phyloP scores from a whole-genome alignment of 2,329 filamentous ascomycete species.

The Talaromyces sp. region DNA sequence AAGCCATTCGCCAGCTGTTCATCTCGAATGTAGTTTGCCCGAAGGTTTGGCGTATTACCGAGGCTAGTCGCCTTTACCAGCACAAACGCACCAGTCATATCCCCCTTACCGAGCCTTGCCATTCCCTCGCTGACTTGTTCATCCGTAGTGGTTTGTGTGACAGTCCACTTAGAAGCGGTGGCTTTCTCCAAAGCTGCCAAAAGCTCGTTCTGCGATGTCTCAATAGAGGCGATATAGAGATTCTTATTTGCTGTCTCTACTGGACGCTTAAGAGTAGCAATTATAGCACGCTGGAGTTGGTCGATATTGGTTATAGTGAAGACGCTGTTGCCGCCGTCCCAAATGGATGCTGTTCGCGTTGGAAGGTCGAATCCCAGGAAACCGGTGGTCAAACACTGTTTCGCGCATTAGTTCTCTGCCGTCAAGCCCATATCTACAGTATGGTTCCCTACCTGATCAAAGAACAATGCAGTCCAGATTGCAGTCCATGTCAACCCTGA shows the following conservation, averaged over 20 bases:
- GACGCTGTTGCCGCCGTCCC: neutral
- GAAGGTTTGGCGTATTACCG: neutral
- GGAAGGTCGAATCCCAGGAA: neutral
- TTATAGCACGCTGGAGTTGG: neutral
- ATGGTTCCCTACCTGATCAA: constrained; percentile 48
- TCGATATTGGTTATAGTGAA: neutral
- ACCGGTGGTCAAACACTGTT: neutral
- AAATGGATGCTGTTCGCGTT: neutral
- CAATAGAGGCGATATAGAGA: neutral
- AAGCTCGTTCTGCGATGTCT: constrained; percentile 1
- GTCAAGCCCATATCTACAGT: neutral
- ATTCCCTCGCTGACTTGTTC: neutral
- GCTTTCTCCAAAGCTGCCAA: neutral
- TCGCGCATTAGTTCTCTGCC: no score
- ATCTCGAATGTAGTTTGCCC: neutral
- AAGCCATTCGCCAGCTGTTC: neutral
- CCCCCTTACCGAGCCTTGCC: neutral
- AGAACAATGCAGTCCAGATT: constrained; percentile 55
- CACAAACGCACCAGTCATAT: neutral
- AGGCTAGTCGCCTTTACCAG: neutral
- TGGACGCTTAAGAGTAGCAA: neutral
- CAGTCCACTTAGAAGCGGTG: neutral
- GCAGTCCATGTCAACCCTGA: constrained; percentile 55
- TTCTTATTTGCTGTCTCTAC: neutral
- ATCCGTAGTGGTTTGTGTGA: neutral